phyloP scores from a whole-genome alignment of 495 filamentous ascomycete genomes.

The Schizothecium vesticola region DNA sequence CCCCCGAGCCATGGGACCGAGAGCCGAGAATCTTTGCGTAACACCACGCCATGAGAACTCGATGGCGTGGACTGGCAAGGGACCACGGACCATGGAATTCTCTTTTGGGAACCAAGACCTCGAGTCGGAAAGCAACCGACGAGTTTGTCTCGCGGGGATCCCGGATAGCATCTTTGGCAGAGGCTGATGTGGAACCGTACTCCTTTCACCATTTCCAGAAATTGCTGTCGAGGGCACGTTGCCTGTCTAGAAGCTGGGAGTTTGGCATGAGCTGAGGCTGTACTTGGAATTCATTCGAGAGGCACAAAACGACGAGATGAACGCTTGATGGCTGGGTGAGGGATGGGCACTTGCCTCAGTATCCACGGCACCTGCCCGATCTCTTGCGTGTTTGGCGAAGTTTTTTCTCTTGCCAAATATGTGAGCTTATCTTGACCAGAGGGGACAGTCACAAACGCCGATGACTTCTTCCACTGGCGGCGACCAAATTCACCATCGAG shows the following conservation, averaged over 20 bases:
- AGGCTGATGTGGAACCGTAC: background rate
- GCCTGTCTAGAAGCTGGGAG: background rate
- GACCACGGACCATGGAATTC: background rate
- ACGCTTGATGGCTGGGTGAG: too few relatives aligned
- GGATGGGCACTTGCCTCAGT: background rate
- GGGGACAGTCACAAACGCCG: background rate
- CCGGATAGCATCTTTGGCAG: background rate
- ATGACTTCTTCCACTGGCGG: too few relatives aligned
- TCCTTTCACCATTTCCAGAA: background rate
- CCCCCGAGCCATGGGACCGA: background rate
- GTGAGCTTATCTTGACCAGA: background rate
- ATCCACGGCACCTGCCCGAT: background rate
- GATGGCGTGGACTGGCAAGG: background rate
- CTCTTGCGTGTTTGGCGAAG: background rate
- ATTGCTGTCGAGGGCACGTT: background rate
- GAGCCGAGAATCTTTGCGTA: background rate
- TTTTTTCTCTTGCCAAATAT: background rate
- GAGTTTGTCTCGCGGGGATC: background rate
- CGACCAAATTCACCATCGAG: too few relatives aligned
- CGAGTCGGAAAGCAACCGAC: background rate
- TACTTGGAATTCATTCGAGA: background rate
- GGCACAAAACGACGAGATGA: background rate
- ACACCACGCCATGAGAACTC: background rate
- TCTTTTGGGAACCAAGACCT: background rate
- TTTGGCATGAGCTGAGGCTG: background rate